Base-by-base conservation (phyloP, 2,329 filamentous ascomycete genomes). In the Fusarium praegraminearum region DNA sequence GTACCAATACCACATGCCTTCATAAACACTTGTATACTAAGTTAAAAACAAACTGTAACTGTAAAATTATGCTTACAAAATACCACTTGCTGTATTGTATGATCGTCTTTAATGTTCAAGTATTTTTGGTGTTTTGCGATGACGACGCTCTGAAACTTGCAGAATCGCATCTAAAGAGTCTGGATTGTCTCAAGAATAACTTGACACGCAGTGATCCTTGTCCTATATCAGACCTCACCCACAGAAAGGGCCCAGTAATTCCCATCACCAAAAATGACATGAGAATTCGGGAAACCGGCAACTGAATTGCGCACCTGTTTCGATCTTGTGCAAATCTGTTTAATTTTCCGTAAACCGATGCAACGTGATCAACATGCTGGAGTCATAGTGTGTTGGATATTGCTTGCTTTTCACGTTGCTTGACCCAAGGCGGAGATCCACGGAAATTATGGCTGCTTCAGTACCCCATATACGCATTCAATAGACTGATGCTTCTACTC, bases 111-210 rank as follows among this genome's bases (percentile, higher is more conserved):
- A 26, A 26, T 22, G 33, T 51, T 26, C 43, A 20, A 43, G 36
- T 40, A 22, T 40, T 45, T 58, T 62, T 46, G 46, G 38, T 53
- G 66, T 69, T 69, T 63, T 57, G 44, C 53, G 47, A 40, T 59
- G 44, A 45, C 47, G 33, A 51, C 52, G 36, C 10, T 60, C 41
- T 70, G 67, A 70, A 70, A 70, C 67, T 5, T 35, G 30, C 40
- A 54, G 24, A 58, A 53, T 54, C 52, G 26, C 54, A 68, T 53
- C 50, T 47, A 56, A 24, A 55, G 38, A 47, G 67, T 71, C 63
- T 57, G 63, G 67, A 68, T 70, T 46, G 57, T 69, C 67, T 47
- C 63, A 63, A 68, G 56, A 64, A 54, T 24, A 43, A 50, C 51
- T 70, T 65, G 67, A 50, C 51, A 44, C 53, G 32, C 33, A 35